These are phyloP conservation scores for Metschnikowia peoriensis DNA, from an alignment of 805 yeast genomes.

Conservation along the genomic window DNA sequence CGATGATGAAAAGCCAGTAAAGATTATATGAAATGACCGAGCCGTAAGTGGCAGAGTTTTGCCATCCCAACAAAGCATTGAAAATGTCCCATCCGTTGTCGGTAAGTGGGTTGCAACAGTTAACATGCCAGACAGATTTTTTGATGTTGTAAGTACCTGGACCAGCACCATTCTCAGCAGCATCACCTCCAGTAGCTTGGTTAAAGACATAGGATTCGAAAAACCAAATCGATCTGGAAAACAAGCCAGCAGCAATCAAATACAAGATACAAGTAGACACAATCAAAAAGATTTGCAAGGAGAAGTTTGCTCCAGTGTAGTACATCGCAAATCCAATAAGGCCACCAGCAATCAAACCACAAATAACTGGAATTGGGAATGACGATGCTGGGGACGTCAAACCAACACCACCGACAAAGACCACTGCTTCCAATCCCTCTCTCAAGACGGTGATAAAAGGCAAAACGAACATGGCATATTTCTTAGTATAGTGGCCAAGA, in stretches of 20 bases:
- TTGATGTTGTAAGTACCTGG: conserved; percentile 89
- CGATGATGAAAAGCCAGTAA: conserved; percentile 77
- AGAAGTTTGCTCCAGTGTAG: conserved; percentile 76
- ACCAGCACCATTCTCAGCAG: conserved; percentile 88
- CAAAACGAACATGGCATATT: conserved; percentile 83
- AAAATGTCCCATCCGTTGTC: conserved; percentile 97
- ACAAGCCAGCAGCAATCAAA: conserved; percentile 87
- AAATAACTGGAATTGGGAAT: conserved; percentile 90
- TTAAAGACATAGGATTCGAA: conserved; percentile 71
- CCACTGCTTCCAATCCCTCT: conserved; percentile 74
- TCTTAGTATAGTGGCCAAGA: conserved; percentile 56
- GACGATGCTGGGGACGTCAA: conserved; percentile 38
- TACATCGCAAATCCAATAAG: conserved; percentile 68
- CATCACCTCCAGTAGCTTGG: conserved; percentile 85
- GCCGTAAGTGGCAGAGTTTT: conserved; percentile 92
- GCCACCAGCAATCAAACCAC: conserved; percentile 80
- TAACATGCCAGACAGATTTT: conserved; percentile 89
- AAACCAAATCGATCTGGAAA: conserved; percentile 90
- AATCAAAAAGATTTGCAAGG: conserved; percentile 83
- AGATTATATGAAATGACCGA: conserved; percentile 84
- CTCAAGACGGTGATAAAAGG: conserved; percentile 90
- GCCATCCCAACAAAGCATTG: conserved; percentile 95
- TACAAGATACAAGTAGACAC: conserved; percentile 86
- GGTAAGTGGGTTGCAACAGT: conserved; percentile 92
- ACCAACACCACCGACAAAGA: conserved; percentile 47